Evolutionary conservation across 495 filamentous ascomycete species (phyloP).

Genomic region (Penicillium crystallinum): DNA sequence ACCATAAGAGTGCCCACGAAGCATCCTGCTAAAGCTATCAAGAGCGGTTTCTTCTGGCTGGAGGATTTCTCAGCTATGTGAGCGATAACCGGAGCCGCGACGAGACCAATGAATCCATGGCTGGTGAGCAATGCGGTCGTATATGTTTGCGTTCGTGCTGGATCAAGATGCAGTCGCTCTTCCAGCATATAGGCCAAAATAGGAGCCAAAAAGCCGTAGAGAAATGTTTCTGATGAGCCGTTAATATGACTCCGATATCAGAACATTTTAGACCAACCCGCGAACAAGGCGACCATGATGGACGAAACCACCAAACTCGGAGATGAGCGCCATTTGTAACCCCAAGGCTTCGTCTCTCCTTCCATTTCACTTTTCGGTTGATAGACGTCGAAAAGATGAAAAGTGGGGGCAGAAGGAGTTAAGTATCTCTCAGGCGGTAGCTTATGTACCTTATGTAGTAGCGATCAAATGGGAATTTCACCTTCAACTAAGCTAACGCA

Average conservation of each 20-base stretch:
- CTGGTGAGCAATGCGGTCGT: slow-evolving; percentile 14
- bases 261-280: slow-evolving; percentile 11
- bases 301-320: slow-evolving; percentile 13
- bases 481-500: not conserved
- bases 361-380: not conserved
- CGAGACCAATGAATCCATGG: slow-evolving; percentile 14
- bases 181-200: slow-evolving; percentile 27
- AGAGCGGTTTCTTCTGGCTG: slow-evolving; percentile 12
- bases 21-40: slow-evolving; percentile 15
- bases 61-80: slow-evolving; percentile 25
- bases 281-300: slow-evolving; percentile 14
- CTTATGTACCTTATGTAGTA: too few relatives aligned
- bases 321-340: slow-evolving; percentile 20
- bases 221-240: slow-evolving; percentile 20
- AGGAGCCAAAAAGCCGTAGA: slow-evolving; percentile 25
- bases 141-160: slow-evolving; percentile 16
- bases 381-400: not conserved
- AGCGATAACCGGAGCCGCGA: slow-evolving; percentile 20
- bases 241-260: not conserved
- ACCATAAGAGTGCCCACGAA: slow-evolving; percentile 20
- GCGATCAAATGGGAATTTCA: not conserved
- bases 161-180: slow-evolving; percentile 16
- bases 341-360: slow-evolving; percentile 7
- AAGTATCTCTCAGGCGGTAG: not conserved
- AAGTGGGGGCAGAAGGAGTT: not conserved